A percentile compares a stretch with the other conserved stretches of the same genome.
These are phyloP conservation scores for Crithidia mellificae DNA, from an alignment of 208 protist species.

Conservation along the genomic window DNA sequence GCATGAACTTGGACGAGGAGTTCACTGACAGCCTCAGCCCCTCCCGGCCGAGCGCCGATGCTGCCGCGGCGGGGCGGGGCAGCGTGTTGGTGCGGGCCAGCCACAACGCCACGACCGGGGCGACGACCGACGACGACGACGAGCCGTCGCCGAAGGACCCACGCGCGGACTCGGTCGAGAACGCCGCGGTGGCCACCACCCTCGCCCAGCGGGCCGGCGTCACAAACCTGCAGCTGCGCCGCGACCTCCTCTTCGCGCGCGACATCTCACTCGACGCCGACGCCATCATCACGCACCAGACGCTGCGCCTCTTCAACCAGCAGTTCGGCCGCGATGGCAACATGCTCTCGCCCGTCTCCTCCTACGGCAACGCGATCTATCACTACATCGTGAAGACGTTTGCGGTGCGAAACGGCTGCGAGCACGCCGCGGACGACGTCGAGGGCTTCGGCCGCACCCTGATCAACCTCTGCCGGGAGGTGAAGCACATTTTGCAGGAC, in stretches of 20 bases:
- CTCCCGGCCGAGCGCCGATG: conserved; percentile 6
- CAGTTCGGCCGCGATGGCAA: conserved; percentile 49
- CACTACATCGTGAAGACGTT: conserved; percentile 90
- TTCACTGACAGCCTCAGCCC: conserved; percentile 21
- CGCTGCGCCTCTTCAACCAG: conserved; percentile 73
- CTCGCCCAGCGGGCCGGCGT: conserved; percentile 58
- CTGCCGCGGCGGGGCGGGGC: background rate
- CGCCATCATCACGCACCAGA: conserved; percentile 79
- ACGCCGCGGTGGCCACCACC: conserved; percentile 24
- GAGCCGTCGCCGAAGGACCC: conserved; percentile 49
- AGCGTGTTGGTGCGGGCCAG: conserved; percentile 27
- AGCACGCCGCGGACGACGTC: conserved; percentile 72
- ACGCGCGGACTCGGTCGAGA: conserved; percentile 24
- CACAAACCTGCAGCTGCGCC: conserved; percentile 42
- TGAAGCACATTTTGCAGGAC: conserved; percentile 61
- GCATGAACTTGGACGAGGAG: conserved; percentile 48
- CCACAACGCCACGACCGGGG: background rate
- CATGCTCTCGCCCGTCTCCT: conserved; percentile 65
- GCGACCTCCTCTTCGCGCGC: conserved; percentile 47
- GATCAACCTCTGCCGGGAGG: conserved; percentile 77
- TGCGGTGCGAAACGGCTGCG: conserved; percentile 78
- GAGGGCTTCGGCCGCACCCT: conserved; percentile 85
- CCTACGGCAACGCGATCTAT: conserved; percentile 77
- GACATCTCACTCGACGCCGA: conserved; percentile 77
- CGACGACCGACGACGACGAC: conserved; percentile 22